Base-by-base conservation (phyloP, 352 stramenopile genomes). In the Chrysophaeum taylorii region DNA sequence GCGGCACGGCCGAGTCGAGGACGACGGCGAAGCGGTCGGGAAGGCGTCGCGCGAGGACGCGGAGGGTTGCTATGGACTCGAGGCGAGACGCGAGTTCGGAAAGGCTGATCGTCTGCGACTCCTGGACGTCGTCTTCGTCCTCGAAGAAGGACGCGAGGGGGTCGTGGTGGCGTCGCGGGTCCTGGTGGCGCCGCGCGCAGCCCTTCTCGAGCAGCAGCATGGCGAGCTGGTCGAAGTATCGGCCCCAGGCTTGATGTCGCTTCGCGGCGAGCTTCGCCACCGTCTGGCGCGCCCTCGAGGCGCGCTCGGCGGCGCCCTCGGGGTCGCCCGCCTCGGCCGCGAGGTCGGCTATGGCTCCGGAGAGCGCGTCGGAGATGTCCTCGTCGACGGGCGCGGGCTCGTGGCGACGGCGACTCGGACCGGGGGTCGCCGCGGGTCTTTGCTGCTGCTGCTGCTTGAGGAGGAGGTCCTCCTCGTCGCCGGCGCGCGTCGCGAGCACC, bases 81-180 rank as follows among this genome's bases (percentile, higher is more conserved):
- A 45, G 57, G 33, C 57, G 57, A 31, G 57, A 31, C 1, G 57
- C 57, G 33, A 66, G 57, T 2, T 66, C 50, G 50, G 50, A 33
- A 14, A 36, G 50, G 4, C 2, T 21, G 29, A 64, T 57, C 23
- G 18, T 57, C n/a, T n/a, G n/a, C n/a, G n/a, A n/a, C n/a, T n/a
- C n/a, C n/a, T n/a, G n/a, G n/a, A n/a, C n/a, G n/a, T n/a, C n/a
- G n/a, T n/a, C n/a, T n/a, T n/a, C n/a, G n/a, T n/a, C n/a, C n/a
- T n/a, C n/a, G n/a, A n/a, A n/a, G n/a, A n/a, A n/a, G n/a, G n/a
- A n/a, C n/a, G n/a, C 14, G 41, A 14, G 41, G 41, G 41, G 14
- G 41, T 21, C 41, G 14, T 21, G 14, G 41, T 48, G 41, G 14
- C 41, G 41, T 48, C 14, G 21, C 41, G 41, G 41, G 21, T 14